Evolutionary conservation across 352 stramenopile species (phyloP), one percentile per base, ranked within the genome.

Genomic region (Pilasporangium apinafurcum): DNA sequence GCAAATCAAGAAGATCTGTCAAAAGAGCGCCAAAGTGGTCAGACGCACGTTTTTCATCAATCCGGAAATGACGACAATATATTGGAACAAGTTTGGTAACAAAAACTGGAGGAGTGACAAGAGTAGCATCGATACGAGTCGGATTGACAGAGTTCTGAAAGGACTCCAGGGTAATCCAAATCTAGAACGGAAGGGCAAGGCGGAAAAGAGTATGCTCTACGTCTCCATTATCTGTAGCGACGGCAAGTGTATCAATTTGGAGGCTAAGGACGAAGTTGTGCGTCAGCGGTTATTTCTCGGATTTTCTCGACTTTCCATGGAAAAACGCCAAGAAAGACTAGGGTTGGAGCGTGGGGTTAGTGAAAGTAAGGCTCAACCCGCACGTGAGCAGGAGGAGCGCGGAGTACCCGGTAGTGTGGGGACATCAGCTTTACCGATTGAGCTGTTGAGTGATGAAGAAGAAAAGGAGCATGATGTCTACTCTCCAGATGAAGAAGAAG

Each of bases 1-100:
- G n/a, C 24, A 46, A 9, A 26, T 88, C 29, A 83, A 78, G 43
- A 86, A 85, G 35, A 46, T 88, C 4, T 85, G 70, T 26, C 73
- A 86, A 37, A 68, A 68, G 36, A 85, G 69, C 44, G 53, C 52
- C 7, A 72, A 68, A n/a, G 53, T 83, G 2, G 68, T 83, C 17
- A 80, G 71, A 34, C 72, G 76, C 17, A 75, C 54, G 17, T 68
- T 88, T 41, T 78, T 64, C 44, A 62, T 86, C 37, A 78, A 60
- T 6, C 47, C 55, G 4, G 65, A 84, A 25, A 54, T 86, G 50
- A 46, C 48, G 21, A 50, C 46, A 0, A 51, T 86, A 18, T 77
- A 76, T 48, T 86, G 73, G 76, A 80, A 77, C 51, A 61, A 68
- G 17, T 40, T 65, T 10, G 69, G 60, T 10, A 65, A 50, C 20